A percentile compares a stretch with the other conserved stretches of the same genome.
phyloP scores from a whole-genome alignment of 2,329 filamentous ascomycete species.

The Neonectria sp. region DNA sequence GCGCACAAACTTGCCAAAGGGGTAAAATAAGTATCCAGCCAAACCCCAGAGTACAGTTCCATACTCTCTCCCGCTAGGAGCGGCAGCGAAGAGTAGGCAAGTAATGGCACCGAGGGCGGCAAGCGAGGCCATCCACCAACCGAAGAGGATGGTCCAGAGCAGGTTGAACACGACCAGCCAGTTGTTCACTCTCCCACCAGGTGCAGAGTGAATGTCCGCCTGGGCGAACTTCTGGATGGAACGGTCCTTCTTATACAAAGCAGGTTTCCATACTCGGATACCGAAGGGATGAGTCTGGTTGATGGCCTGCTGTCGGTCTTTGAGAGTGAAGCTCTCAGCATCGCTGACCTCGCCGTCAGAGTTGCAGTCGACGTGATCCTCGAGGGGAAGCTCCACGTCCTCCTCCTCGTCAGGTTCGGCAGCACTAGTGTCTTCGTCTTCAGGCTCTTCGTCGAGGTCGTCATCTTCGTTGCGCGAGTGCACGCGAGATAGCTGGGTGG shows the following conservation, averaged over 20 bases:
- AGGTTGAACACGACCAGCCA: slow-evolving; percentile 93
- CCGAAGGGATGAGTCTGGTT: slow-evolving; percentile 99
- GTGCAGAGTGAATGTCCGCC: slow-evolving; percentile 95
- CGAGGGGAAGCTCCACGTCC: slow-evolving; percentile 57
- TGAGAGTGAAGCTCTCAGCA: slow-evolving; percentile 97
- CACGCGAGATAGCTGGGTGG: slow-evolving; percentile 57
- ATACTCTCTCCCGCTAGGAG: slow-evolving; percentile 87
- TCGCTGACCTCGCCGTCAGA: slow-evolving; percentile 86
- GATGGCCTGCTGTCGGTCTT: slow-evolving; percentile 96
- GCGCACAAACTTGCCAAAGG: slow-evolving; percentile 96
- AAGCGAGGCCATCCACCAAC: slow-evolving; percentile 93
- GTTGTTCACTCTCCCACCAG: slow-evolving; percentile 86
- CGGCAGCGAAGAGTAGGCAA: slow-evolving; percentile 85
- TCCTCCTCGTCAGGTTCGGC: slow-evolving; percentile 51
- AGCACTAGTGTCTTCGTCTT: slow-evolving; percentile 41
- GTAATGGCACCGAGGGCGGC: slow-evolving; percentile 81
- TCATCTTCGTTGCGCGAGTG: slow-evolving; percentile 55
- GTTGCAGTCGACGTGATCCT: slow-evolving; percentile 70
- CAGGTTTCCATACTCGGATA: slow-evolving; percentile 99
- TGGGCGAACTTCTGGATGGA: slow-evolving; percentile 97
- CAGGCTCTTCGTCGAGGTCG: slow-evolving; percentile 42
- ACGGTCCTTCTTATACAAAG: slow-evolving; percentile 96
- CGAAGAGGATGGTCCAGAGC: slow-evolving; percentile 91
- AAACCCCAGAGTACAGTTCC: slow-evolving; percentile 88
- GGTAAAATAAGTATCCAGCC: slow-evolving; percentile 90